Evolutionary conservation across 345 rosid species (phyloP), one percentile per base, ranked within the genome.

Genomic region (Lumnitzera racemosa): DNA sequence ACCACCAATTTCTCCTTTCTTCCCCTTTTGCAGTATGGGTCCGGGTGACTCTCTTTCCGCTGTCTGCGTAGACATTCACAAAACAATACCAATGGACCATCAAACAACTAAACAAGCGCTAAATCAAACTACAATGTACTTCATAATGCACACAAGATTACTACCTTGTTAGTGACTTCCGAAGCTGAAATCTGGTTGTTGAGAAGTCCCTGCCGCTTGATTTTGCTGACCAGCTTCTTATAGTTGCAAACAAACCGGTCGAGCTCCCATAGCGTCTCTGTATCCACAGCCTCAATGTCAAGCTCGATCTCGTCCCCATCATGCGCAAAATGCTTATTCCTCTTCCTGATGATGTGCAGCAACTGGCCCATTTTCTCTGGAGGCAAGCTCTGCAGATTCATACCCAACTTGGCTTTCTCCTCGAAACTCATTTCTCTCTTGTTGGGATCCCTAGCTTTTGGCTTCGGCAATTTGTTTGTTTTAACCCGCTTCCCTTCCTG

Each of bases 261-360:
- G 27, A 79, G 83, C 67, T 79, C 80, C 83, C 76, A 76, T 1
- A 76, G 72, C 13, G 80, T 76, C 57, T 79, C 78, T 1, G 55
- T 62, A 58, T 76, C 76, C 13, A 76, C 51, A 1, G 65, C 70
- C 53, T 76, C 83, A 15, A 79, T 76, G 52, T 76, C 78, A 1
- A 79, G 71, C 51, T 73, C 83, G 41, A 79, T 67, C 56, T 70
- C 80, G 56, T 73, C 78, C 43, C 72, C 80, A 3, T 79, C 76
- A 15, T 55, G 68, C 5, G 53, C 54, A 50, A 70, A 70, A 15
- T 63, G 61, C 36, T 64, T 57, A 47, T 76, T 79, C 53, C 72
- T 72, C 72, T 70, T 79, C 56, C 67, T 68, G 3, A 76, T 55
- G 49, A 79, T 76, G 43, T 66, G 55, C 53, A 73, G 46, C 41